Base-by-base conservation (phyloP, 345 rosid species). In the Citrus australasica region DNA sequence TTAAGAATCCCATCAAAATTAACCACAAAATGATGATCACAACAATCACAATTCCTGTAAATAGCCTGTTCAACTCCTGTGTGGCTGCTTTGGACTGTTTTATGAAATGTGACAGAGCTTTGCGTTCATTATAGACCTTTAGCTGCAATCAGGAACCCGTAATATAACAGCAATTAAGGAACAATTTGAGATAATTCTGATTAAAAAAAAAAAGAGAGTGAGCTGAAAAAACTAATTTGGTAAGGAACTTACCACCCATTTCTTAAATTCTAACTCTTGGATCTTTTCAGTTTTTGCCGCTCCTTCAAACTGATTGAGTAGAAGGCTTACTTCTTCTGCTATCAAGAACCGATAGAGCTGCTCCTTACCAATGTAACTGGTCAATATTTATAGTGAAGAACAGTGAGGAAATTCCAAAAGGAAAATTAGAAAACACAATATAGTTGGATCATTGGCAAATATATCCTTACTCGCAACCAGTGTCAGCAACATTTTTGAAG, bases 41-140 rank as follows among this genome's bases (percentile, higher is more conserved):
- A n/a, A 89, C 25, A 69, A 85, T 1, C 69, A 87, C 60, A 73
- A 84, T 9, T 5, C 19, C 91, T 7, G 90, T 84, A 76, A 71
- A 66, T 67, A 89, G 89, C 81, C 37, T 89, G 83, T 89, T 89
- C 69, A 91, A 87, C 81, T 91, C 93, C 9, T 88, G 90, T 58
- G 88, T 85, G 58, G 95, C 91, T 67, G 92, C 87, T 83, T 88
- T 90, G 22, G 90, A 84, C 48, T 91, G 91, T 2, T 87, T 89
- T 76, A 91, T 76, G 56, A 93, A 80, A 81, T 82, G 92, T 8
- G 87, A 90, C 60, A 90, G 83, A 16, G 87, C 76, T 76, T 87
- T 91, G 27, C 91, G 90, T 24, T 87, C 93, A 25, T 79, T 72
- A 77, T 86, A 90, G 33, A 86, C 91, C 67, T 88, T 90, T 55